Percentiles rank a stretch among this genome's conserved stretches.
Evolutionary conservation across 2,329 filamentous ascomycete species (phyloP).

Genomic region (Xylariaceae sp.): DNA sequence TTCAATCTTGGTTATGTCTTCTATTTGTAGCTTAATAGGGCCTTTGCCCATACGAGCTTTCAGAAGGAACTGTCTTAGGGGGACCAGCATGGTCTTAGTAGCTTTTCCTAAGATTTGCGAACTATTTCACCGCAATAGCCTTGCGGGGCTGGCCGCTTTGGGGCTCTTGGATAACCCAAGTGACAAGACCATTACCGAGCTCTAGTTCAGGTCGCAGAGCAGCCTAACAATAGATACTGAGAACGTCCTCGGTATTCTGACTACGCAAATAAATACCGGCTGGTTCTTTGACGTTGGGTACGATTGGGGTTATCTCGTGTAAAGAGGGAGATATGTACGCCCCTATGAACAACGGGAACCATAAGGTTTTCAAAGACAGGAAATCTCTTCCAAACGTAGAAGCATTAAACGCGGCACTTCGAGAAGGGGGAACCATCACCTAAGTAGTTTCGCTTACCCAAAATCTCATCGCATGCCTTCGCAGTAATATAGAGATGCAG

Average conservation of each 20-base stretch:
- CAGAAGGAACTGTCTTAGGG: neutral
- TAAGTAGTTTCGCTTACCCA: no score
- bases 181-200: neutral
- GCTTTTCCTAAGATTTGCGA: neutral
- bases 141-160: neutral
- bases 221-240: constrained; percentile 1
- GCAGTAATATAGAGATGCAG: no score
- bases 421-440: constrained; percentile 1
- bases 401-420: constrained; percentile 3
- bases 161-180: neutral
- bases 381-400: constrained; percentile 2
- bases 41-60: neutral
- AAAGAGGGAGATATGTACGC: constrained; percentile 3
- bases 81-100: neutral
- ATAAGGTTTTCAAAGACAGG: constrained; percentile 2
- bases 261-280: neutral
- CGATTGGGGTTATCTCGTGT: constrained; percentile 7
- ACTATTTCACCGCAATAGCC: neutral
- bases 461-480: no score
- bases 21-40: neutral
- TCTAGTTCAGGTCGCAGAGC: neutral
- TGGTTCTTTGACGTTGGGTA: neutral
- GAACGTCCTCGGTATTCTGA: neutral
- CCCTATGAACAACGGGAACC: constrained; percentile 3
- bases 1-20: neutral